Conservation (phyloP, 176 grass and related monocot species). For the Zea luxurians region DNA sequence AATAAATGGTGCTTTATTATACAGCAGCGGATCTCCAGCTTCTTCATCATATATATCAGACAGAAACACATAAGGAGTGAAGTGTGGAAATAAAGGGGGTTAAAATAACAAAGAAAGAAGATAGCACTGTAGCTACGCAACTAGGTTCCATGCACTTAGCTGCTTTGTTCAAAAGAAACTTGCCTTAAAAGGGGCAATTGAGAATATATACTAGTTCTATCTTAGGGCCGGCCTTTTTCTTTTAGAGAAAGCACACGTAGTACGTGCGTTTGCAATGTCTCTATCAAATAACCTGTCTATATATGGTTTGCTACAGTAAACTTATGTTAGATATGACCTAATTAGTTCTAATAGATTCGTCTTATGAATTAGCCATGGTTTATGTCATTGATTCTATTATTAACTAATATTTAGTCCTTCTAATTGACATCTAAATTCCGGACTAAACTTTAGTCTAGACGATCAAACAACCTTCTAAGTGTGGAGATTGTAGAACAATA, state of each 20-base stretch:
- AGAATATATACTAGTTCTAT: slow-evolving; percentile 9
- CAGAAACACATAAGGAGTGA: slow-evolving; percentile 12
- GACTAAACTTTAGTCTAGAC: too few species aligned
- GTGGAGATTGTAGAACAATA: neutral
- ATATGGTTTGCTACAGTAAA: too few species aligned
- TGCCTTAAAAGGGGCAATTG: slow-evolving; percentile 43
- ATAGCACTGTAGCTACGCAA: neutral
- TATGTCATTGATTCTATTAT: too few species aligned
- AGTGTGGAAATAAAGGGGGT: neutral
- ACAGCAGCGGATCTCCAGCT: slow-evolving; percentile 41
- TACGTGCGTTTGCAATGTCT: neutral
- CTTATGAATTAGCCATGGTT: too few species aligned
- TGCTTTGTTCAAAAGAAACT: slow-evolving; percentile 36
- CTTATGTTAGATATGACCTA: too few species aligned
- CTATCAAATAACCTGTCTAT: neutral
- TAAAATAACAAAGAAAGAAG: neutral
- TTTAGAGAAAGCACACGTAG: slow-evolving; percentile 17
- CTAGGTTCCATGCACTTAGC: slow-evolving; percentile 22
- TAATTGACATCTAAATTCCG: too few species aligned
- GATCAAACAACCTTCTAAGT: too few species aligned
- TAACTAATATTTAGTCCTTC: too few species aligned
- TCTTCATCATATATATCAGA: neutral
- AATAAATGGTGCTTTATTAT: slow-evolving; percentile 7
- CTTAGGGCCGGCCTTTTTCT: slow-evolving; percentile 19
- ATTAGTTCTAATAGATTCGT: too few species aligned